These are phyloP conservation scores for Chlorella sp. DNA, from an alignment of 139 green algal species.

Conservation along the genomic window DNA sequence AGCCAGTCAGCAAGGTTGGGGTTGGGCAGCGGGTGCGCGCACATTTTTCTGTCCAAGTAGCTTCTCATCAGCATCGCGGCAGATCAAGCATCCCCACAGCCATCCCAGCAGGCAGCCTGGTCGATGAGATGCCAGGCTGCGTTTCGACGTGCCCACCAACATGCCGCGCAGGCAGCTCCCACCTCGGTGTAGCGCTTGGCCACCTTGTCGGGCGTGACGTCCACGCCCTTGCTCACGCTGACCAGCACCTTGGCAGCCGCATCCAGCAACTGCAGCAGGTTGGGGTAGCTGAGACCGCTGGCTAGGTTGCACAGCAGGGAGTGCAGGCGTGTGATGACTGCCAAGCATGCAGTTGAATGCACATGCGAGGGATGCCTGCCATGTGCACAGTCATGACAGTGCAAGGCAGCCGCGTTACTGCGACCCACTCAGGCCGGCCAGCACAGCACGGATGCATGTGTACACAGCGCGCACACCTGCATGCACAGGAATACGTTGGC, in stretches of 20 bases:
- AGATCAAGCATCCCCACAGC: neutral
- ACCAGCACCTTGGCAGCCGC: constrained; percentile 43
- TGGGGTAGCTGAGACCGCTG: too few relatives aligned
- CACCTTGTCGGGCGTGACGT: constrained; percentile 58
- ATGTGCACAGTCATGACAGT: too few relatives aligned
- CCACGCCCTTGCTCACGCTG: constrained; percentile 33
- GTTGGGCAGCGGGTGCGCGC: neutral
- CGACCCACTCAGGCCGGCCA: too few relatives aligned
- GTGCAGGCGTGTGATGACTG: too few relatives aligned
- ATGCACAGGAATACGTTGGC: constrained; percentile 52
- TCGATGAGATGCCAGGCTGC: too few relatives aligned
- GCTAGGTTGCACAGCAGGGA: too few relatives aligned
- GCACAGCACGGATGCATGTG: too few relatives aligned
- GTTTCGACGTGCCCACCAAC: too few relatives aligned
- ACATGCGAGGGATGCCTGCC: too few relatives aligned
- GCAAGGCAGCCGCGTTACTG: too few relatives aligned
- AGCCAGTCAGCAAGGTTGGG: neutral
- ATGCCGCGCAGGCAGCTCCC: constrained; percentile 4
- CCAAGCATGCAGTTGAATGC: too few relatives aligned
- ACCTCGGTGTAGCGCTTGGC: constrained; percentile 53
- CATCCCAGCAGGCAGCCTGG: neutral
- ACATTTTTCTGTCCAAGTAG: too few relatives aligned
- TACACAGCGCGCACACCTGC: neutral
- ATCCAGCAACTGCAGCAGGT: constrained; percentile 41
- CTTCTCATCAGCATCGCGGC: neutral